These are phyloP conservation scores for Talaromyces sp. DNA, from an alignment of 2,329 filamentous ascomycete genomes.

Conservation along the genomic window DNA sequence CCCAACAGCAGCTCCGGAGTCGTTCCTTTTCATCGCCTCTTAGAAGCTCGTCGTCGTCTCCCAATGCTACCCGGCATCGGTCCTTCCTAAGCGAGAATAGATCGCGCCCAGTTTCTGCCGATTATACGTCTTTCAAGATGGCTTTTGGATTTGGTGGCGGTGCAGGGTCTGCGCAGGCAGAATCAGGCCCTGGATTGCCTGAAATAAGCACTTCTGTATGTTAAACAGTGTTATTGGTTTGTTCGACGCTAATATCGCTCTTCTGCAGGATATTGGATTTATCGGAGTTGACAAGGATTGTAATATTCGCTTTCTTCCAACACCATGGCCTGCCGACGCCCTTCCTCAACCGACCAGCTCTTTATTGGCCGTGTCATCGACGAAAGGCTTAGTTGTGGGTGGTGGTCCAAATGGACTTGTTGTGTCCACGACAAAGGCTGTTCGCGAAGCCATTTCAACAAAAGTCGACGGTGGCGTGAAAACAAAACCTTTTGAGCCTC, in stretches of 20 bases:
- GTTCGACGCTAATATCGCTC: neutral
- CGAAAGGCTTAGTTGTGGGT: slow-evolving; percentile 75
- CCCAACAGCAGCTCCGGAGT: slow-evolving; percentile 34
- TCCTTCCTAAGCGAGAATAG: slow-evolving; percentile 27
- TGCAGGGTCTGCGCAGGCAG: slow-evolving; percentile 30
- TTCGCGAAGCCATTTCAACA: slow-evolving; percentile 67
- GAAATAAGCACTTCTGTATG: slow-evolving; percentile 76
- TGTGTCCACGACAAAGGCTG: slow-evolving; percentile 68
- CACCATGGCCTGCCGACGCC: slow-evolving; percentile 64
- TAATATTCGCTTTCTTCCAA: slow-evolving; percentile 72
- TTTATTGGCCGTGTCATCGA: slow-evolving; percentile 75
- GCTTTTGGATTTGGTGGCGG: slow-evolving; percentile 57
- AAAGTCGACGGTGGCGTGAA: slow-evolving; percentile 56
- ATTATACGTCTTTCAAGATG: slow-evolving; percentile 42
- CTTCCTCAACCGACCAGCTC: slow-evolving; percentile 72
- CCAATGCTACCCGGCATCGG: slow-evolving; percentile 33
- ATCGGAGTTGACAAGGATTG: slow-evolving; percentile 71
- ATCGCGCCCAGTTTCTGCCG: slow-evolving; percentile 32
- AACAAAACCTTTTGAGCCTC: slow-evolving; percentile 64
- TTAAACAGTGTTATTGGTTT: slow-evolving; percentile 3
- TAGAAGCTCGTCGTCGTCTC: slow-evolving; percentile 24
- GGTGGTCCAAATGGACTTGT: slow-evolving; percentile 75
- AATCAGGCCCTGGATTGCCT: slow-evolving; percentile 61
- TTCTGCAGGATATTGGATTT: slow-evolving; percentile 67
- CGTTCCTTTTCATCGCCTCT: slow-evolving; percentile 36